phyloP scores from a whole-genome alignment of 202 grass and related monocot species.

The Panicum virgatum region DNA sequence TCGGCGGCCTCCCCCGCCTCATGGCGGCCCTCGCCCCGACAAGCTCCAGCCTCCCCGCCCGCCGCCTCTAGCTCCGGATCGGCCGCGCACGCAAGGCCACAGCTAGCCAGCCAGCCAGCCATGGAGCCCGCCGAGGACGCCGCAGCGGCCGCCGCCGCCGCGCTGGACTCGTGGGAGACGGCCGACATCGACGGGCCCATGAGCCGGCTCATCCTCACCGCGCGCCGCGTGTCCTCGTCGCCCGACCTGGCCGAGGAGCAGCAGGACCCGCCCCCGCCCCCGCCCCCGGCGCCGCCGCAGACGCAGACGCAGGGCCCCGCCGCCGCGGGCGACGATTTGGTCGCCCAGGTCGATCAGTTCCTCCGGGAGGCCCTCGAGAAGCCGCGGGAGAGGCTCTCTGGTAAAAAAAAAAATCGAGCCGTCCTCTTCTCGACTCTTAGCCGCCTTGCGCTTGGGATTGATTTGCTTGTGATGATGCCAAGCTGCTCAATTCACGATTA shows the following conservation, averaged over 20 bases:
- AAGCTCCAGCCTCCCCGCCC: not conserved
- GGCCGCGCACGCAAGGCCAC: not conserved
- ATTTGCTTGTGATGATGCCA: not conserved
- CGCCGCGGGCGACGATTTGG: conserved; percentile 29
- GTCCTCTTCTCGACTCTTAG: not conserved
- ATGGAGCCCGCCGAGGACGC: conserved; percentile 49
- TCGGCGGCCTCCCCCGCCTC: not conserved
- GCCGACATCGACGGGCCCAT: conserved; percentile 74
- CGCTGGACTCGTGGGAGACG: conserved; percentile 88
- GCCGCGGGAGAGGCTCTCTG: conserved; percentile 80
- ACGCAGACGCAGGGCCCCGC: not conserved
- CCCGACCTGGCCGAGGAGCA: conserved; percentile 46
- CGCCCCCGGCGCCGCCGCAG: too few species aligned
- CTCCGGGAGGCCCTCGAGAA: conserved; percentile 90
- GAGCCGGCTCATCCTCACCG: conserved; percentile 65
- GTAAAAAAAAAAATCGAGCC: conserved; percentile 36
- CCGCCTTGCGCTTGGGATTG: not conserved
- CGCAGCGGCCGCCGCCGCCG: conserved; percentile 25
- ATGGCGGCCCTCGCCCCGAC: conserved; percentile 27
- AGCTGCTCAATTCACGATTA: not conserved
- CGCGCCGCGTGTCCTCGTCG: conserved; percentile 48
- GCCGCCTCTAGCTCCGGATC: conserved; percentile 36
- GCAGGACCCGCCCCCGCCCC: not conserved
- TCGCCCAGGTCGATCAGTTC: conserved; percentile 77
- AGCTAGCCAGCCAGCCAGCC: not conserved